Evolutionary conservation across 768 basidiomycete genomes (phyloP).

Genomic region (Trametopsis cervina): DNA sequence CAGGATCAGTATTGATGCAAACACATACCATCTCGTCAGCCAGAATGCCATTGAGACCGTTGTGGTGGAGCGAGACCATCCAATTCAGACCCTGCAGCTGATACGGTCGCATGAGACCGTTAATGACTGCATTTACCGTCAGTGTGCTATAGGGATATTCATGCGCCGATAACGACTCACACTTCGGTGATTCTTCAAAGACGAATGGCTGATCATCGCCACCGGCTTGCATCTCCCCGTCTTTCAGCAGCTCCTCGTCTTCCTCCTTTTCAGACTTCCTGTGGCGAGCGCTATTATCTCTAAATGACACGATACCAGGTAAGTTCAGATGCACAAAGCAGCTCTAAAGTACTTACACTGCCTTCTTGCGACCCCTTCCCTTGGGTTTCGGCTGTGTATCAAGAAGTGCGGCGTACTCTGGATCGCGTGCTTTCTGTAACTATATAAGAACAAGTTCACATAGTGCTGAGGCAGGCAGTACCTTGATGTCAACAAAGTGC

Average conservation of each 20-base stretch:
- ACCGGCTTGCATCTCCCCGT: slow-evolving; percentile 70
- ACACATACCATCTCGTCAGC: slow-evolving; percentile 86
- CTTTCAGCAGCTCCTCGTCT: slow-evolving; percentile 90
- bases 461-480: slow-evolving; percentile 23
- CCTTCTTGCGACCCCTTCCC: slow-evolving; percentile 81
- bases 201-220: slow-evolving; percentile 89
- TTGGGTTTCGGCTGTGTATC: slow-evolving; percentile 83
- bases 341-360: slow-evolving; percentile 41
- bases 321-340: not conserved
- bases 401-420: slow-evolving; percentile 85
- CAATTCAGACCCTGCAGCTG: slow-evolving; percentile 95
- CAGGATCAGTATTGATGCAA: not conserved
- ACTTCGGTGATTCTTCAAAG: slow-evolving; percentile 90
- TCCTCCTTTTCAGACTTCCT: slow-evolving; percentile 98
- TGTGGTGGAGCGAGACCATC: slow-evolving; percentile 95
- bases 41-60: slow-evolving; percentile 93
- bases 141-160: too few species aligned
- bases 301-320: slow-evolving; percentile 21
- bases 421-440: slow-evolving; percentile 78
- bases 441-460: not conserved
- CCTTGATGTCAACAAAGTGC: slow-evolving; percentile 97
- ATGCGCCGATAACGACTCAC: too few species aligned
- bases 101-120: slow-evolving; percentile 87
- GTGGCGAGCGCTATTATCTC: slow-evolving; percentile 74
- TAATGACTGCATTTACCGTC: slow-evolving; percentile 70